These are phyloP conservation scores for Taxillus chinensis DNA, from an alignment of 164 flowering plant genomes.

Conservation along the genomic window DNA sequence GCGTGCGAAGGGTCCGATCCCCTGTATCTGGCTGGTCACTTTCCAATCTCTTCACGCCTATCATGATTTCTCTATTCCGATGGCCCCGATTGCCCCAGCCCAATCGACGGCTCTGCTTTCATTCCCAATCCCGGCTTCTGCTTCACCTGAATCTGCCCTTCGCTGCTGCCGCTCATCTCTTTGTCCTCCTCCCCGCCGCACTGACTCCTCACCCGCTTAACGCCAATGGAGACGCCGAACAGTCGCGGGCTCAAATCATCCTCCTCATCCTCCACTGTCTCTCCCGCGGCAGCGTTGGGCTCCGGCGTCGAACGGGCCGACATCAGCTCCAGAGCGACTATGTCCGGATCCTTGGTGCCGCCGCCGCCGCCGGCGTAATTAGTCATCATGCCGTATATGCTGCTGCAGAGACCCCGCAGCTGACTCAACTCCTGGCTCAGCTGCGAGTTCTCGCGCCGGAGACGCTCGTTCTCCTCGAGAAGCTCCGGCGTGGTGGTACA, in stretches of 20 bases:
- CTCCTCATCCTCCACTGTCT: constrained; percentile 8
- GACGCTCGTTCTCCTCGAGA: constrained; percentile 49
- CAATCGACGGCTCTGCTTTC: constrained; percentile 27
- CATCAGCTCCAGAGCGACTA: constrained; percentile 19
- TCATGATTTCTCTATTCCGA: too few species aligned
- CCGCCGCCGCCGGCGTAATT: constrained; percentile 26
- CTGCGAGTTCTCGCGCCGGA: constrained; percentile 33
- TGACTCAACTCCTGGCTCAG: constrained; percentile 35
- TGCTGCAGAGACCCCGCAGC: constrained; percentile 35
- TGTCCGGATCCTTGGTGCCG: constrained; percentile 7
- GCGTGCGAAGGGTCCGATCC: too few species aligned
- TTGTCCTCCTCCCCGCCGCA: constrained; percentile 15
- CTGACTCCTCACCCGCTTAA: constrained; percentile 27
- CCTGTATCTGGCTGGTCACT: too few species aligned
- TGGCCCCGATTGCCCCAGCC: constrained; percentile 8
- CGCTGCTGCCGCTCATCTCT: background rate
- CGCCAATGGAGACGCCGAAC: constrained; percentile 48
- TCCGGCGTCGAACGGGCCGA: constrained; percentile 7
- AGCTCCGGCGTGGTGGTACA: constrained; percentile 36
- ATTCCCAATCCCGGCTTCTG: constrained; percentile 9
- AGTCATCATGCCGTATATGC: constrained; percentile 32
- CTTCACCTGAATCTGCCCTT: background rate
- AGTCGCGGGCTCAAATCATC: constrained; percentile 22
- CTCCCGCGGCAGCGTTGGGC: background rate
- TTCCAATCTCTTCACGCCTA: too few species aligned